Evolutionary conservation across 2,329 filamentous ascomycete species (phyloP), one percentile per base, ranked within the genome.

Genomic region (Botrytis cinerea): DNA sequence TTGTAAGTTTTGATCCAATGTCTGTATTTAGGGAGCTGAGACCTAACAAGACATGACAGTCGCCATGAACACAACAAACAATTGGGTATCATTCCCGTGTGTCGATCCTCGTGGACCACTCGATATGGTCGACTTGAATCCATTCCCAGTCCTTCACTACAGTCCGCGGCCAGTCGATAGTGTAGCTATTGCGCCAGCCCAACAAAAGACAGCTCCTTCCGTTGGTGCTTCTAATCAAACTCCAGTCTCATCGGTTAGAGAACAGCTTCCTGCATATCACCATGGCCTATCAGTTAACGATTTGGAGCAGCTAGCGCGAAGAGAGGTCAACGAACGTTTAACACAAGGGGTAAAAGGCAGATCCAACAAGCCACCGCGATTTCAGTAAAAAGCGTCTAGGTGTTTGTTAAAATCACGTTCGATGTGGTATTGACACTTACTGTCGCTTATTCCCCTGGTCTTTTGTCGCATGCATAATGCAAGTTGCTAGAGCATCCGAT

Each of bases 21-120:
- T 12, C 7, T 38, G 5, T 18, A 18, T 28, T 6, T 18, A 9
- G 20, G 1, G 2, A 38, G 6, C 16, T 0, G 2, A 40, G 3
- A 38, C 7, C 6, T 61, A 40, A 61, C 12, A 61, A 9, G 1
- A 6, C 0, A n/a, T 40, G 6, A 16, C 10, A 61, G 59, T 61
- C 3, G 59, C 59, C 12, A 64, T 46, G n/a, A 46, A 64, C n/a
- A 64, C 62, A 18, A 10, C 40, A 1, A 7, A 4, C 1, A 43
- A 62, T 14, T 62, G 38, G 60, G 35, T 62, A 18, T 40, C 60
- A 9, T 62, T 62, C 25, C 38, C 35, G 6, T 40, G 60, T n/a
- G 38, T 43, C 8, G 60, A 62, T 43, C 60, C 60, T 43, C 60
- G 35, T 16, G 38, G 35, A n/a, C 14, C 60, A 62, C 60, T 62